phyloP scores from a whole-genome alignment of 2,329 filamentous ascomycete genomes.

The Phialophora tarda region DNA sequence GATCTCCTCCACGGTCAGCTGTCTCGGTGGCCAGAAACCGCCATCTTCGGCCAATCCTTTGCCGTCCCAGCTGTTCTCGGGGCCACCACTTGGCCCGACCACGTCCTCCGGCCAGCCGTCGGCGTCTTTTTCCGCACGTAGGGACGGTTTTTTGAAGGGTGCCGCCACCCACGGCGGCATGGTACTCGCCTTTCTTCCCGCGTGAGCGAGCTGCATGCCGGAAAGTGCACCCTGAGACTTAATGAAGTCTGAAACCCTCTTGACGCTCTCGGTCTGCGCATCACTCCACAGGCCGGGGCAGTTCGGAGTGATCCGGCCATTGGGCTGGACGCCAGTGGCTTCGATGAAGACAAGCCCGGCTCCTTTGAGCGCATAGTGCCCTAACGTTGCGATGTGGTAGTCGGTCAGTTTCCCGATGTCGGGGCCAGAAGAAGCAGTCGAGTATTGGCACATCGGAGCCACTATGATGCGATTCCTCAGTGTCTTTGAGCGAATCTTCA shows the following conservation, averaged over 20 bases:
- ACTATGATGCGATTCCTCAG: constrained; percentile 63
- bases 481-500: constrained; percentile 60
- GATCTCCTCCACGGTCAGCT: constrained; percentile 43
- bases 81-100: constrained; percentile 37
- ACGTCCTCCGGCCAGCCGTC: constrained; percentile 40
- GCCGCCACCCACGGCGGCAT: constrained; percentile 57
- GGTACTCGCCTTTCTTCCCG: constrained; percentile 68
- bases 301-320: constrained; percentile 74
- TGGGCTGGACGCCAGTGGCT: constrained; percentile 73
- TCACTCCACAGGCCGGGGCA: constrained; percentile 46
- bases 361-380: constrained; percentile 40
- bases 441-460: constrained; percentile 65
- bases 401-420: constrained; percentile 51
- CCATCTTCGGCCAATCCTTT: constrained; percentile 34
- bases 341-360: constrained; percentile 63
- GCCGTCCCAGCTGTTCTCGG: constrained; percentile 37
- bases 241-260: constrained; percentile 74
- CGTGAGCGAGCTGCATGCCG: constrained; percentile 81
- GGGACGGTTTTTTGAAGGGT: constrained; percentile 36
- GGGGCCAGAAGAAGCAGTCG: constrained; percentile 40
- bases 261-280: constrained; percentile 47
- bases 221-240: constrained; percentile 79
- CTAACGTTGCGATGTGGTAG: constrained; percentile 52
- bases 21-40: constrained; percentile 38
- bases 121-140: constrained; percentile 31